A percentile compares a stretch with the other conserved stretches of the same genome.
Evolutionary conservation across 371 early-diverging fungal genomes (phyloP).

Genomic region (Syncephalastrum monosporum): DNA sequence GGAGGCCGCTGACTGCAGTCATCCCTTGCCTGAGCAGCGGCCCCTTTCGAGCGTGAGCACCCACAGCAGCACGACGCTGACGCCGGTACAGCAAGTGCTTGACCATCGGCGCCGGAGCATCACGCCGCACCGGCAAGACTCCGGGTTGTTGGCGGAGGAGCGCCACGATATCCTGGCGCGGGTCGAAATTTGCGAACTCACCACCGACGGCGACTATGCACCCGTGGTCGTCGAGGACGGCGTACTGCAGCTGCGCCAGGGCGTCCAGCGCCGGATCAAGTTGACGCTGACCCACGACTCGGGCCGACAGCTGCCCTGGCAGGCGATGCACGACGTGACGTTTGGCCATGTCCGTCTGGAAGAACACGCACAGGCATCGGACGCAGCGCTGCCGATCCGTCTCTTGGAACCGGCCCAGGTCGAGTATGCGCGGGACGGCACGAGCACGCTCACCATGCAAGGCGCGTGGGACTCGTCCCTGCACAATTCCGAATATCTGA

Average conservation of each 20-base stretch:
- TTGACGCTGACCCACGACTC: constrained; percentile 73
- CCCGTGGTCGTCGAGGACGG: constrained; percentile 69
- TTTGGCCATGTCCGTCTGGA: constrained; percentile 50
- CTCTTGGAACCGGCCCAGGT: constrained; percentile 21
- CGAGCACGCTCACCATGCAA: constrained; percentile 45
- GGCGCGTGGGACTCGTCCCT: constrained; percentile 77
- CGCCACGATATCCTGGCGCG: constrained; percentile 68
- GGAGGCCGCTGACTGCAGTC: not conserved
- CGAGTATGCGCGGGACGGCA: constrained; percentile 47
- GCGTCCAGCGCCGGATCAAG: constrained; percentile 76
- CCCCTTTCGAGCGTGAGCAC: not conserved
- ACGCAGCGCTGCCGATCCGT: not conserved
- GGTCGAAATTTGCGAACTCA: constrained; percentile 67
- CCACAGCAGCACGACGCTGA: not conserved
- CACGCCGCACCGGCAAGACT: not conserved
- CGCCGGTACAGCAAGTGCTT: too few species aligned
- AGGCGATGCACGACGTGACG: constrained; percentile 41
- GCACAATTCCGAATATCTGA: constrained; percentile 61
- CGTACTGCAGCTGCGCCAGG: constrained; percentile 73
- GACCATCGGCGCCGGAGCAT: not conserved
- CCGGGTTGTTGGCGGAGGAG: constrained; percentile 47
- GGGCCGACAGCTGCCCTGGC: constrained; percentile 67
- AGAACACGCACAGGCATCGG: constrained; percentile 43
- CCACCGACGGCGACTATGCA: constrained; percentile 66
- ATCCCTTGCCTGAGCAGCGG: not conserved